Conservation (phyloP, 345 rosid genomes). For the Hibiscus syriacus region DNA sequence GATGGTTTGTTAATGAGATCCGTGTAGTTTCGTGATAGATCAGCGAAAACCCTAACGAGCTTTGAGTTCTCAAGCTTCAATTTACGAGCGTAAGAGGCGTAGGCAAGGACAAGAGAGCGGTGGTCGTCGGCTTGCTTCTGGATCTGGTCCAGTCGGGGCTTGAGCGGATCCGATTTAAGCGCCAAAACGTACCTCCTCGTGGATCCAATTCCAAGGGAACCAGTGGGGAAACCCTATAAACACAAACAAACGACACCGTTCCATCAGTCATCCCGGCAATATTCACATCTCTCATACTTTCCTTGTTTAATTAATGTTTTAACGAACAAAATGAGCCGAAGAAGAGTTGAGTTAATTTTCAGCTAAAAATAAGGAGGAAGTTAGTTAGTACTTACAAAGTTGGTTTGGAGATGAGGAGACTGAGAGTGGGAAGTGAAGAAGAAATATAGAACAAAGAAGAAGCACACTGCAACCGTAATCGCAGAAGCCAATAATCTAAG, state of each 20-base stretch:
- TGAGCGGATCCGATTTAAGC: constrained; percentile 76
- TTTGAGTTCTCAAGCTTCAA: constrained; percentile 91
- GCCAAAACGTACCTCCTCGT: constrained; percentile 68
- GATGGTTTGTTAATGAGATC: constrained; percentile 73
- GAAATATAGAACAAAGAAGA: constrained; percentile 47
- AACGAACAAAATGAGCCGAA: too few relatives aligned
- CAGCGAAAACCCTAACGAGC: constrained; percentile 77
- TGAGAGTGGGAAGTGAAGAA: constrained; percentile 42
- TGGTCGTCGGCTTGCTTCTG: constrained; percentile 94
- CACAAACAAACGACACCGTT: neutral
- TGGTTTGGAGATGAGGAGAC: constrained; percentile 30
- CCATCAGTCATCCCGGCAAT: neutral
- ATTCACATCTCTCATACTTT: neutral
- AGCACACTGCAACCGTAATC: constrained; percentile 29
- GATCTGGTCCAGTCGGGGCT: constrained; percentile 83
- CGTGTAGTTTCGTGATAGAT: constrained; percentile 68
- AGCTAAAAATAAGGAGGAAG: neutral
- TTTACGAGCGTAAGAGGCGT: constrained; percentile 87
- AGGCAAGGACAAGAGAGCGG: constrained; percentile 61
- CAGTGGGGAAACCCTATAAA: constrained; percentile 34
- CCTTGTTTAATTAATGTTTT: neutral
- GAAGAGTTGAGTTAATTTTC: neutral
- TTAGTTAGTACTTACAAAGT: constrained; percentile 32
- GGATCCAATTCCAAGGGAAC: constrained; percentile 41
- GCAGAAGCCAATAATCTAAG: constrained; percentile 40